Conservation (phyloP, 805 yeast species). For the Candida maltosa region DNA sequence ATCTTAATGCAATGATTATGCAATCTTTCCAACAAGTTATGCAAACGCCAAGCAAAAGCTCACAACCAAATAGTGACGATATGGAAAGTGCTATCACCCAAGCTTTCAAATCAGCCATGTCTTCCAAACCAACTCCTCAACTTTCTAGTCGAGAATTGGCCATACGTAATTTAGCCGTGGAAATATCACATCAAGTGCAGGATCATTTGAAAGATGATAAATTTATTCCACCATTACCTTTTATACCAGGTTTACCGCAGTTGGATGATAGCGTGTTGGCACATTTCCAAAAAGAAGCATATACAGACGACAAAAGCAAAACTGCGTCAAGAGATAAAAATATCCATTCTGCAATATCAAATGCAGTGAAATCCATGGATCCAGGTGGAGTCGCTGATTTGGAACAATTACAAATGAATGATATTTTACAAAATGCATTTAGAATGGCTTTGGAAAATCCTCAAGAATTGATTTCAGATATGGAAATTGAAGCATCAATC, state of each 20-base stretch:
- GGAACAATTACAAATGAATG: slow-evolving; percentile 58
- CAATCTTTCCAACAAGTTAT: slow-evolving; percentile 17
- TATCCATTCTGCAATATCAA: slow-evolving; percentile 52
- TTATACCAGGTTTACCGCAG: slow-evolving; percentile 22
- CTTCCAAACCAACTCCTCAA: slow-evolving; percentile 8
- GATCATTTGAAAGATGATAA: slow-evolving; percentile 17
- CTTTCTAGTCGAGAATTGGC: slow-evolving; percentile 15
- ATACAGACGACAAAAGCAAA: slow-evolving; percentile 12
- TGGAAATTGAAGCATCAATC: slow-evolving; percentile 26
- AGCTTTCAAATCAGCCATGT: slow-evolving; percentile 22
- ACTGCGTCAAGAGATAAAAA: slow-evolving; percentile 6
- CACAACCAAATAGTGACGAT: slow-evolving; percentile 9
- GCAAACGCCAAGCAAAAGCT: not conserved
- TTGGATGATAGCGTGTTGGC: slow-evolving; percentile 34
- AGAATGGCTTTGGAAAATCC: slow-evolving; percentile 73
- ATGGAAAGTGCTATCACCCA: slow-evolving; percentile 28
- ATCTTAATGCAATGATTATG: slow-evolving; percentile 17
- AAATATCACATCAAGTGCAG: slow-evolving; percentile 29
- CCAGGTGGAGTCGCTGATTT: slow-evolving; percentile 39
- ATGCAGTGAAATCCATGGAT: slow-evolving; percentile 45
- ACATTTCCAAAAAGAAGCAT: slow-evolving; percentile 33
- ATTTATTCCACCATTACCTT: slow-evolving; percentile 10
- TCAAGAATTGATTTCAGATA: slow-evolving; percentile 36
- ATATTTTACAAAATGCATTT: slow-evolving; percentile 73
- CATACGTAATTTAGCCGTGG: slow-evolving; percentile 25